Conservation (phyloP, 257 asterid genomes). For the Solanum clarkiae region DNA sequence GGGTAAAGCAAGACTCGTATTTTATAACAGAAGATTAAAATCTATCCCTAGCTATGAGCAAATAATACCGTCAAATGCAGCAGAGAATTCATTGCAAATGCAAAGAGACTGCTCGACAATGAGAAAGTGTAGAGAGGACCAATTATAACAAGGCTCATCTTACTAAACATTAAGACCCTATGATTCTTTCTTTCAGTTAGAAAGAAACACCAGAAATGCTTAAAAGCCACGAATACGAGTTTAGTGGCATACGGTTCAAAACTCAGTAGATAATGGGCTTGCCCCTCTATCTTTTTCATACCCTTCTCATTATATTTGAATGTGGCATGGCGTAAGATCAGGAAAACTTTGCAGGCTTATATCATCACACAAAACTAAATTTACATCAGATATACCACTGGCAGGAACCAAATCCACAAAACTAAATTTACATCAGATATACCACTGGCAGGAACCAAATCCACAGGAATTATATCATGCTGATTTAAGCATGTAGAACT, state of each 20-base stretch:
- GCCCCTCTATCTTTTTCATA: background rate
- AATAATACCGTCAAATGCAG: background rate
- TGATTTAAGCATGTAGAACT: background rate
- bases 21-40: background rate
- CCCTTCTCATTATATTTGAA: background rate
- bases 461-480: background rate
- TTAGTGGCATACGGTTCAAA: background rate
- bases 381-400: background rate
- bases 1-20: background rate
- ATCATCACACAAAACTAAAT: background rate
- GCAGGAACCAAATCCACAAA: background rate
- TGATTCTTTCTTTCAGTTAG: background rate
- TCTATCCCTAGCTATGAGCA: background rate
- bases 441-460: background rate
- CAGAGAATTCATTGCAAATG: background rate
- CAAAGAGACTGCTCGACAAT: background rate
- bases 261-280: background rate
- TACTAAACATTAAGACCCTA: background rate
- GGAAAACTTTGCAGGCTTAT: background rate
- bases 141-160: background rate
- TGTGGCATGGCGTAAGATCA: background rate
- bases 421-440: background rate
- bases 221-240: background rate
- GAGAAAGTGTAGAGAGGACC: background rate
- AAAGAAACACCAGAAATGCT: background rate